These are phyloP conservation scores for Ambrosia artemisiifolia DNA, from an alignment of 129 eudicot genomes.

Conservation along the genomic window DNA sequence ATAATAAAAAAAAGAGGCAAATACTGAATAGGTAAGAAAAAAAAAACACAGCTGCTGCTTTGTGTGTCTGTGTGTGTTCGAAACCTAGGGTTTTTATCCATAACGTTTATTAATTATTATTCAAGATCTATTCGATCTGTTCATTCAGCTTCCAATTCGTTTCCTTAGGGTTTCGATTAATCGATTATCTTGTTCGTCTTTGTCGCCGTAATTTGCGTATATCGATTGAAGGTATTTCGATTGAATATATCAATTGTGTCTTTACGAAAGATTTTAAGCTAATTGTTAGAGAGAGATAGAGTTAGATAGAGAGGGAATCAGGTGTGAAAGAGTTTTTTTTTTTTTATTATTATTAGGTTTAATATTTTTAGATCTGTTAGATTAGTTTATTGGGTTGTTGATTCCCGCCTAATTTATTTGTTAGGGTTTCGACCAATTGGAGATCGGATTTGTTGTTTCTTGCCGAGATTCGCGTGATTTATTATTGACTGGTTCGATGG, in stretches of 20 bases:
- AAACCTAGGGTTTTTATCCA: constrained; percentile 2
- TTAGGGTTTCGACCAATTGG: constrained; percentile 16
- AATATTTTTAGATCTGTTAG: constrained; percentile 18
- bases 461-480: constrained; percentile 11
- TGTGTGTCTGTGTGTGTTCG: constrained; percentile 6
- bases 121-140: constrained; percentile 20
- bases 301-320: background rate
- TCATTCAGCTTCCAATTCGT: background rate
- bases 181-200: constrained; percentile 18
- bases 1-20: background rate
- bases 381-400: background rate
- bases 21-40: constrained; percentile 10
- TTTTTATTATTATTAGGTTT: background rate
- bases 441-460: constrained; percentile 22
- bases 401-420: too few species aligned
- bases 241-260: background rate
- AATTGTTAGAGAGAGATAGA: background rate
- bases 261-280: constrained; percentile 39
- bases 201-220: constrained; percentile 13
- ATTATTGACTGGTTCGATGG: constrained; percentile 44
- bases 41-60: too few species aligned
- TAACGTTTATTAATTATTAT: background rate
- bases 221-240: background rate
- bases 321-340: background rate
- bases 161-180: constrained; percentile 15